These are phyloP conservation scores for Ogataea paraovalis DNA, from an alignment of 805 yeast species.

Conservation along the genomic window DNA sequence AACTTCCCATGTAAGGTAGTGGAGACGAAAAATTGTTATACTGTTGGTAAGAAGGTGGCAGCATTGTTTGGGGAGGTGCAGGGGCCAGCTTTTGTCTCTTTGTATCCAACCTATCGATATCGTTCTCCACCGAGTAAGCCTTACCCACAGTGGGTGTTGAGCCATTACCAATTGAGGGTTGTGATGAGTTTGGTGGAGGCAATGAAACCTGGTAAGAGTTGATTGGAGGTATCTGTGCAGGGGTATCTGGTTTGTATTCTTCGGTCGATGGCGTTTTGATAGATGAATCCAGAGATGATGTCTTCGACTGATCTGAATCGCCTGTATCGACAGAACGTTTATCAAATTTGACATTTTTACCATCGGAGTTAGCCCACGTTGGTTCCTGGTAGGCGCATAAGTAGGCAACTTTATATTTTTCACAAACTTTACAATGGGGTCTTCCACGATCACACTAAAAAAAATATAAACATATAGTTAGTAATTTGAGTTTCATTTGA, in stretches of 20 bases:
- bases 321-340: background rate
- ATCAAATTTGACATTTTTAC: constrained; percentile 6
- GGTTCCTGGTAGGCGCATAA: constrained; percentile 31
- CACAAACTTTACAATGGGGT: constrained; percentile 33
- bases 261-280: background rate
- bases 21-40: constrained; percentile 12
- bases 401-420: constrained; percentile 25
- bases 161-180: background rate
- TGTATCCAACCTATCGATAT: background rate
- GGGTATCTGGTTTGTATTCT: background rate
- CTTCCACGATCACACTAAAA: constrained; percentile 32
- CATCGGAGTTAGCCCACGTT: constrained; percentile 24
- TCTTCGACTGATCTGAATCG: background rate
- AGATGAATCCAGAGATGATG: background rate
- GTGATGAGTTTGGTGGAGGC: background rate
- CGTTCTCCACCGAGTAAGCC: background rate
- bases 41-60: constrained; percentile 4
- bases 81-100: constrained; percentile 4
- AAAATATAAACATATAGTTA: background rate
- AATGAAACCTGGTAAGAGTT: no score
- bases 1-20: constrained; percentile 13
- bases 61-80: background rate
- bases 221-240: background rate
- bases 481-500: no score
- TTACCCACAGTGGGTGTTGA: background rate